Percentiles rank a stretch among this genome's conserved stretches.
phyloP scores from a whole-genome alignment of 1,284 basidiomycete genomes.

The Ganoderma lucidum region DNA sequence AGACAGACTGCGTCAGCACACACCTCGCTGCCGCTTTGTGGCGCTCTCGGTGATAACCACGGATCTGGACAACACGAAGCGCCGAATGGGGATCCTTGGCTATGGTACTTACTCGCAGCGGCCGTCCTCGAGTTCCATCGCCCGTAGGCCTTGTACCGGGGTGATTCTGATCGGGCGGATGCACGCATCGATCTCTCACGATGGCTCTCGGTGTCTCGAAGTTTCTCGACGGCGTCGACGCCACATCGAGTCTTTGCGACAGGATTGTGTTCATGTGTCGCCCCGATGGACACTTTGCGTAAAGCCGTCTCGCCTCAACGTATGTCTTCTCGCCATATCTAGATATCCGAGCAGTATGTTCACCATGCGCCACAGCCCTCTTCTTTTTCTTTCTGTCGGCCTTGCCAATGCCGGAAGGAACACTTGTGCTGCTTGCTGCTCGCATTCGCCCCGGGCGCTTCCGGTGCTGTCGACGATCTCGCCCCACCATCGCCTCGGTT shows the following conservation, averaged over 20 bases:
- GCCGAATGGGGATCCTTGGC: neutral
- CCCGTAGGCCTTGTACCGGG: neutral
- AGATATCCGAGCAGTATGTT: neutral
- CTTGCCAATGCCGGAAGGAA: neutral
- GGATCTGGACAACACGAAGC: neutral
- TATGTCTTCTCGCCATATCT: neutral
- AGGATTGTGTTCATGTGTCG: neutral
- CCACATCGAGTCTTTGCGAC: neutral
- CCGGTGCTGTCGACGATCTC: neutral
- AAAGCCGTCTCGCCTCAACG: neutral
- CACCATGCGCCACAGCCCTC: neutral
- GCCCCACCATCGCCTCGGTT: neutral
- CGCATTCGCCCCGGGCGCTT: neutral
- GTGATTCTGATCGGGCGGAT: neutral
- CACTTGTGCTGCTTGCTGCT: neutral
- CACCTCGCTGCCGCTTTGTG: neutral
- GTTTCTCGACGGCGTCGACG: neutral
- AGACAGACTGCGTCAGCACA: neutral
- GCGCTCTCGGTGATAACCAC: constrained; percentile 8
- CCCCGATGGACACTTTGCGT: neutral
- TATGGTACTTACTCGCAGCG: neutral
- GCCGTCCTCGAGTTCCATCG: neutral
- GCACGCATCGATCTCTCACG: neutral
- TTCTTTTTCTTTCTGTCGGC: neutral
- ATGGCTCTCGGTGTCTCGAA: neutral